These are phyloP conservation scores for Alternaria angustiovoidea DNA, from an alignment of 2,329 filamentous ascomycete species.

Conservation along the genomic window DNA sequence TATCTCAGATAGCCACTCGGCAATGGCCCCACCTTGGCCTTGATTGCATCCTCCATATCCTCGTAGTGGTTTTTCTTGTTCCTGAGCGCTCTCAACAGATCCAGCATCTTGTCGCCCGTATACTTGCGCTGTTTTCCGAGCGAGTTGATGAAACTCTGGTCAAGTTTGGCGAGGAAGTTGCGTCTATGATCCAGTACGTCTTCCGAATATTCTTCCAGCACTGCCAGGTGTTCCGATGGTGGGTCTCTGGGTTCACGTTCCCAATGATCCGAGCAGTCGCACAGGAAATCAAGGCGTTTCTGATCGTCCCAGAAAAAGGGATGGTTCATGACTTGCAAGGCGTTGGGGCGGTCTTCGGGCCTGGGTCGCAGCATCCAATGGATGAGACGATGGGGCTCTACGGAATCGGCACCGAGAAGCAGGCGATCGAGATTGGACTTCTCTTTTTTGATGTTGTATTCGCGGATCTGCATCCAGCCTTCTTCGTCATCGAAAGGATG, in stretches of 20 bases:
- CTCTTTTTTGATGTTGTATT: constrained; percentile 96
- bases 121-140: constrained; percentile 96
- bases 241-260: constrained; percentile 90
- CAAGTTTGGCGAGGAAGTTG: constrained; percentile 81
- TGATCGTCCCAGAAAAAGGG: constrained; percentile 97
- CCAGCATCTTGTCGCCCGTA: constrained; percentile 81
- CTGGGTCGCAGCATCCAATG: constrained; percentile 77
- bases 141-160: constrained; percentile 84
- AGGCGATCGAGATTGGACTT: constrained; percentile 76
- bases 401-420: constrained; percentile 82
- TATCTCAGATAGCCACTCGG: constrained; percentile 84
- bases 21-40: constrained; percentile 73
- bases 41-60: constrained; percentile 86
- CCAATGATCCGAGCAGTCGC: constrained; percentile 95
- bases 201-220: constrained; percentile 61
- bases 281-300: constrained; percentile 90
- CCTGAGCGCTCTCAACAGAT: constrained; percentile 84
- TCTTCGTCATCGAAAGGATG: constrained; percentile 96
- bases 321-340: constrained; percentile 83
- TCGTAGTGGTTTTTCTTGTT: constrained; percentile 99
- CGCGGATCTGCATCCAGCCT: constrained; percentile 81
- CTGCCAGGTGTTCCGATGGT: constrained; percentile 71
- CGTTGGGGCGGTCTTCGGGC: constrained; percentile 73
- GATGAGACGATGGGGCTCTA: constrained; percentile 88
- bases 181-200: constrained; percentile 63